phyloP scores from a whole-genome alignment of 305 asterid genomes.

The Striga hermonthica region DNA sequence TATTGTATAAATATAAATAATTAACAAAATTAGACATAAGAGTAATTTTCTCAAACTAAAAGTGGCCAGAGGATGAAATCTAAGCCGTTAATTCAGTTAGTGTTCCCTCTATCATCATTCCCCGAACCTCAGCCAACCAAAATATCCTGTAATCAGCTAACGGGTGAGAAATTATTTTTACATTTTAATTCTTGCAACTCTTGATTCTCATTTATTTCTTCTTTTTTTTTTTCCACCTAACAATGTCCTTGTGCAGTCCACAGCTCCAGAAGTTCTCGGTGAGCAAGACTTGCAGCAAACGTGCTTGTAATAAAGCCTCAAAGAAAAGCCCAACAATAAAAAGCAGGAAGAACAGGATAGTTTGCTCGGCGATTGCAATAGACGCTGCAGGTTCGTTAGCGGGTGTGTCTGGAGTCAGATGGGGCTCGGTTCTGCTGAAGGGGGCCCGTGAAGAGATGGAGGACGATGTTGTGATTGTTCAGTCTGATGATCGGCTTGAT shows the following conservation, averaged over 20 bases:
- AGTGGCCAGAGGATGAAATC: constrained; percentile 38
- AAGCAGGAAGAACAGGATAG: constrained; percentile 41
- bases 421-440: constrained; percentile 72
- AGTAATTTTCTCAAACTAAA: too few species aligned
- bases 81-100: constrained; percentile 59
- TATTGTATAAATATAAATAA: too few species aligned
- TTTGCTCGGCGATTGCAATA: constrained; percentile 75
- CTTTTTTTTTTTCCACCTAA: neutral
- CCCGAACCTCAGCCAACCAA: constrained; percentile 48
- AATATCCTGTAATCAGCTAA: constrained; percentile 19
- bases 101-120: constrained; percentile 31
- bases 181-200: constrained; percentile 10
- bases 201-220: neutral
- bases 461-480: constrained; percentile 68
- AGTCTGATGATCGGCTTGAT: constrained; percentile 49
- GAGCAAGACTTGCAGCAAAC: constrained; percentile 48
- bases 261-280: constrained; percentile 55
- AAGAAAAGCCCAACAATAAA: constrained; percentile 37
- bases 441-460: constrained; percentile 97
- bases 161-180: neutral
- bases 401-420: constrained; percentile 58
- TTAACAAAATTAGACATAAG: too few species aligned
- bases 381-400: constrained; percentile 59
- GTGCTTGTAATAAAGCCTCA: constrained; percentile 34
- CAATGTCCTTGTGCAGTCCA: constrained; percentile 67